phyloP scores from a whole-genome alignment of 768 basidiomycete genomes.

The Leccinum truebloodii region DNA sequence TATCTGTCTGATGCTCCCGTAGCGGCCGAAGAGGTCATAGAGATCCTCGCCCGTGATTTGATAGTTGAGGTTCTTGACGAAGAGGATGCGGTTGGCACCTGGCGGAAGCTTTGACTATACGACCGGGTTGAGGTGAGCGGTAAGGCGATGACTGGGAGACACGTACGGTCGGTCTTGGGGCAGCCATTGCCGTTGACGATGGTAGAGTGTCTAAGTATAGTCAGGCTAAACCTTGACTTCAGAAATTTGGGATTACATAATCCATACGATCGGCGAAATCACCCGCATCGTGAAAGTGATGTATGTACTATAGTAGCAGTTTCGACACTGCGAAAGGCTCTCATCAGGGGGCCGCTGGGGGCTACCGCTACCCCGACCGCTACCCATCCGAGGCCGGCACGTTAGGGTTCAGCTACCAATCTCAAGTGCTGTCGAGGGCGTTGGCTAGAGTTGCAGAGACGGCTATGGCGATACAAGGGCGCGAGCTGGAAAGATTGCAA shows the following conservation, averaged over 20 bases:
- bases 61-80: slow-evolving; percentile 92
- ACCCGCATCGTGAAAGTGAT: no score
- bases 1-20: slow-evolving; percentile 95
- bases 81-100: slow-evolving; percentile 88
- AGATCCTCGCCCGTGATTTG: slow-evolving; percentile 91
- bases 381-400: no score
- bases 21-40: slow-evolving; percentile 96
- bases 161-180: slow-evolving; percentile 66
- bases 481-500: no score
- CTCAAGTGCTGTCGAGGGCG: no score
- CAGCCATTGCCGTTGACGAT: slow-evolving; percentile 48
- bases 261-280: background rate
- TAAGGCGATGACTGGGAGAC: background rate
- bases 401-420: no score
- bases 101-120: slow-evolving; percentile 82
- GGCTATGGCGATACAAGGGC: no score
- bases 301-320: no score
- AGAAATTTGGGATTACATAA: slow-evolving; percentile 21
- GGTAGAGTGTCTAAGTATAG: background rate
- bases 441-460: no score
- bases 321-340: no score
- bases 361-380: no score
- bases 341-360: no score
- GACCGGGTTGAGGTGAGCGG: slow-evolving; percentile 1
- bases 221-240: background rate